Conservation (phyloP, 192 early-diverging fungal species). For the Umbelopsis sp. region DNA sequence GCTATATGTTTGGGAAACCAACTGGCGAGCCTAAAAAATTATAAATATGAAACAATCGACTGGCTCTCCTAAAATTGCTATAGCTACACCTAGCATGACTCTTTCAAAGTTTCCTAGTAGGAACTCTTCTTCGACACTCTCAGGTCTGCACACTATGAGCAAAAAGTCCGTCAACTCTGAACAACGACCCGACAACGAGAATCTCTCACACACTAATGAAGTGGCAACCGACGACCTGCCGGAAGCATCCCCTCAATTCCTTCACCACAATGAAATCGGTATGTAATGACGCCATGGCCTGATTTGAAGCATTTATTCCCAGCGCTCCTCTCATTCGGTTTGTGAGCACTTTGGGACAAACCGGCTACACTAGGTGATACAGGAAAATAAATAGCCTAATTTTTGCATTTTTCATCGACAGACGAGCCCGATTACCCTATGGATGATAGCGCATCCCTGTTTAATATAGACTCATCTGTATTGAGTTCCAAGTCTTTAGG, state of each 20-base stretch:
- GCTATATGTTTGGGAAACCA: slow-evolving; percentile 3
- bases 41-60: slow-evolving; percentile 10
- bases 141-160: neutral
- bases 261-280: neutral
- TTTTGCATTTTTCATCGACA: neutral
- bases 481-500: neutral
- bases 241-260: neutral
- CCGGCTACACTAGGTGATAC: no score
- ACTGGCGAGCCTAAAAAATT: neutral
- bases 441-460: neutral
- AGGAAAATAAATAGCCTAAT: no score
- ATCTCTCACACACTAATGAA: neutral
- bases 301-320: no score
- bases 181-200: neutral
- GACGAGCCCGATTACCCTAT: neutral
- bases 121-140: neutral
- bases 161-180: neutral
- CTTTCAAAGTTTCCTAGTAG: neutral
- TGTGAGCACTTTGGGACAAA: no score
- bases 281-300: neutral
- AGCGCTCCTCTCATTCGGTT: no score
- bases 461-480: neutral
- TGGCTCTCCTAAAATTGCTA: neutral
- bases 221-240: neutral
- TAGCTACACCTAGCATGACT: neutral